Base-by-base conservation (phyloP, 768 basidiomycete genomes). In the Leccinum subgranulosum region DNA sequence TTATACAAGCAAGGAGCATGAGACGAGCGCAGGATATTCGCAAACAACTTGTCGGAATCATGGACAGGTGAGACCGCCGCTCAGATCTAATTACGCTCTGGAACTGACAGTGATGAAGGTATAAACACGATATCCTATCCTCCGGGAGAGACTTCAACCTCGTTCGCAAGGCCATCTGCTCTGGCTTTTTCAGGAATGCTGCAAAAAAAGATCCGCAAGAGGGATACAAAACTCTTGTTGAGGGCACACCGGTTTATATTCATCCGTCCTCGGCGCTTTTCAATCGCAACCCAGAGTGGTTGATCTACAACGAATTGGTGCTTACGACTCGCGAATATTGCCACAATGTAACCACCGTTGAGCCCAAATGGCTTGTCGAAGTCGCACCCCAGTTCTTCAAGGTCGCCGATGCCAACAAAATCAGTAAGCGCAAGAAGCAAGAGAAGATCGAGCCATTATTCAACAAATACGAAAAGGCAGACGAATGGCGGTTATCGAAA, bases 301-400 rank as follows among this genome's bases (percentile, higher is more conserved):
- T 92, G 41, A 86, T 95, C 49, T 96, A 99, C 75, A 93, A 99
- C 71, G 97, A 98, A 72, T 73, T 99, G 66, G 88, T 98, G 53
- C 78, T 98, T 61, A 98, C 97, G 12, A 97, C 97, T n/a, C 84
- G 94, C 66, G 92, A 94, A 74, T 97, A 92, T 69, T 92, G 88
- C 71, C 88, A 92, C 66, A 94, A 91, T 54, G 93, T 98, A 46
- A 96, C 94, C 0, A 92, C 93, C 1, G 83, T 99, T 58, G 97
- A 99, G 70, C 96, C 97, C 4, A 97, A 97, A 72, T 99, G 96
- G 97, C 84, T 98, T 8, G 91, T 94, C 17, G 95, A 99, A 68
- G 94, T 96, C 23, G 97, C 96, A 7, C 96, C 97, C 1, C 94
- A 95, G 59, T 98, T 97, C 81, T 99, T 98, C 88, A 92, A 92